These are phyloP conservation scores for Leptodermis oblonga DNA, from an alignment of 257 asterid genomes.

Conservation along the genomic window DNA sequence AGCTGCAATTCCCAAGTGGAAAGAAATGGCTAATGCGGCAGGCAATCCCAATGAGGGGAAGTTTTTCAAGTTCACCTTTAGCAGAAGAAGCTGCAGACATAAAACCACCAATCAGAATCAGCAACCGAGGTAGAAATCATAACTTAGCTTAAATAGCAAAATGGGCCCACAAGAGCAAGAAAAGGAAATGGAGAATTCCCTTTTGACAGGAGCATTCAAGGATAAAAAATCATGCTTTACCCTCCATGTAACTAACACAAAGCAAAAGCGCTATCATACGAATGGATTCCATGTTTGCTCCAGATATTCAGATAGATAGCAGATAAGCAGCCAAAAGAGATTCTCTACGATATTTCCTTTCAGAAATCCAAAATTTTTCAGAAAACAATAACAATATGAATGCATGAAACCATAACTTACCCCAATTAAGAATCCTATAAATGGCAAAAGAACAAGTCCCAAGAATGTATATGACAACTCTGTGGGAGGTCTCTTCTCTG, in stretches of 20 bases:
- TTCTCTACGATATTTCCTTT: not conserved
- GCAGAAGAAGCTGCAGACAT: conserved; percentile 55
- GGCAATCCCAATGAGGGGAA: conserved; percentile 65
- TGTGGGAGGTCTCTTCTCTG: conserved; percentile 79
- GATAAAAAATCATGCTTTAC: not conserved
- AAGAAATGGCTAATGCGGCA: conserved; percentile 62
- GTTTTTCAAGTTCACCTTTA: conserved; percentile 75
- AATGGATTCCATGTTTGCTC: not conserved
- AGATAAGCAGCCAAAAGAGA: not conserved
- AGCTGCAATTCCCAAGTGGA: conserved; percentile 84
- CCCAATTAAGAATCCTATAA: conserved; percentile 86
- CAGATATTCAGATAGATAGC: not conserved
- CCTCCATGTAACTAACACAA: not conserved
- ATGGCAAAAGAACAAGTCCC: conserved; percentile 73
- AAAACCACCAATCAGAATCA: conserved; percentile 16
- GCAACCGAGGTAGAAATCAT: not conserved
- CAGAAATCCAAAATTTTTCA: not conserved
- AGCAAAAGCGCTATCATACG: not conserved
- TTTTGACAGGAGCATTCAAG: not conserved
- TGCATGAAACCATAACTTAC: conserved; percentile 30
- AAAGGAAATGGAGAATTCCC: not conserved
- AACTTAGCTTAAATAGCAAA: not conserved
- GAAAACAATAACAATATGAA: conserved; percentile 12
- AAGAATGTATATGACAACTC: conserved; percentile 76
- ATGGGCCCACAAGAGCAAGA: not conserved